phyloP scores from a whole-genome alignment of 331 rosid species.

The Erythrophleum ivorense region DNA sequence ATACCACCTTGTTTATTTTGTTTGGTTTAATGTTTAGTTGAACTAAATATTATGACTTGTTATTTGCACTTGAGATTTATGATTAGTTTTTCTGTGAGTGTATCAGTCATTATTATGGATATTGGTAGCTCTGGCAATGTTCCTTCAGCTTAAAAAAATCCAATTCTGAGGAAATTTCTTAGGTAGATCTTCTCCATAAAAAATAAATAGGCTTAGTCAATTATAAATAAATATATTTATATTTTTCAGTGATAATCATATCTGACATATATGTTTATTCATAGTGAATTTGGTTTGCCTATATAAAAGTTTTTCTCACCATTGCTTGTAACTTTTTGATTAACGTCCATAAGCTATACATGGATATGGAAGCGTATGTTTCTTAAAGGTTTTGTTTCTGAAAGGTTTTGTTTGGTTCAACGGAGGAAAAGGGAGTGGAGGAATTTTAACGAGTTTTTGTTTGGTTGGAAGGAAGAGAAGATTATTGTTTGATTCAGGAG shows the following conservation, averaged over 20 bases:
- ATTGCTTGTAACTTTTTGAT: not conserved
- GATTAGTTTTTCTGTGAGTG: conserved; percentile 31
- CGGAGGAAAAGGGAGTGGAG: no score
- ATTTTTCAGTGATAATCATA: not conserved
- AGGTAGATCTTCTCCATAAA: not conserved
- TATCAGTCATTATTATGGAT: no score
- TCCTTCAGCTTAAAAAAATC: not conserved
- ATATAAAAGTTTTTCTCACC: not conserved
- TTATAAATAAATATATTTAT: not conserved
- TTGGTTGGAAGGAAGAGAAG: no score
- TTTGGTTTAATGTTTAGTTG: conserved; percentile 36
- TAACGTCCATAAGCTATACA: no score
- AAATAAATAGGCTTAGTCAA: not conserved
- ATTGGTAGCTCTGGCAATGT: no score
- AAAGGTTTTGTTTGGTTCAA: no score
- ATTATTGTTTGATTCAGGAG: no score
- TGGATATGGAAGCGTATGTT: no score
- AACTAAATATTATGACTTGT: conserved; percentile 29
- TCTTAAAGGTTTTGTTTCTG: no score
- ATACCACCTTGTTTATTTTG: conserved; percentile 32
- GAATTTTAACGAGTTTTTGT: no score
- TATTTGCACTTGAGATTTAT: conserved; percentile 19
- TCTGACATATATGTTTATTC: not conserved
- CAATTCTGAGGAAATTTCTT: not conserved
- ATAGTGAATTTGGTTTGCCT: not conserved